These are phyloP conservation scores for Aethionema arabicum DNA, from an alignment of 345 rosid genomes.

Conservation along the genomic window DNA sequence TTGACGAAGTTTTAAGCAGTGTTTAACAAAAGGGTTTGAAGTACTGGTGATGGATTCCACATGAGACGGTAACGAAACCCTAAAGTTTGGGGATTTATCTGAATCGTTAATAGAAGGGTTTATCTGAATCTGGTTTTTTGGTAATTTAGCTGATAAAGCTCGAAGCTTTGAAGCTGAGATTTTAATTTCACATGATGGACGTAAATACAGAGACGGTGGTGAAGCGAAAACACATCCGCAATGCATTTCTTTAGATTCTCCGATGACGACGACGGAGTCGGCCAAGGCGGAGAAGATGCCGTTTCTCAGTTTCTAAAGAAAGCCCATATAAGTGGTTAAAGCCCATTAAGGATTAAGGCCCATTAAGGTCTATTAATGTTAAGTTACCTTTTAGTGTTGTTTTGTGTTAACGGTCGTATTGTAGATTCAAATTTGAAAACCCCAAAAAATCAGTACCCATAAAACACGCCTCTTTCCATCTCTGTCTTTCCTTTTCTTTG, in stretches of 20 bases:
- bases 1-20: conserved; percentile 80
- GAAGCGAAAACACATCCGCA: conserved; percentile 30
- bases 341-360: conserved; percentile 7
- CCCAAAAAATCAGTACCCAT: background rate
- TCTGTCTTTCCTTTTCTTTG: background rate
- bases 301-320: background rate
- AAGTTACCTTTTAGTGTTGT: background rate
- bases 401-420: conserved; percentile 4
- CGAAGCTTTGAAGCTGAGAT: conserved; percentile 17
- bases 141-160: conserved; percentile 28
- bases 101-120: conserved; percentile 12
- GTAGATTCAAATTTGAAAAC: background rate
- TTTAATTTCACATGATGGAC: conserved; percentile 26
- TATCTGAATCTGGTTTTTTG: conserved; percentile 27
- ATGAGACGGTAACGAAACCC: conserved; percentile 44
- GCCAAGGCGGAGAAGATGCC: conserved; percentile 32
- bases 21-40: conserved; percentile 82
- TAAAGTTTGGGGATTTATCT: conserved; percentile 18
- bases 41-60: conserved; percentile 61
- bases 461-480: conserved; percentile 1
- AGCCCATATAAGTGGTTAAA: conserved; percentile 6
- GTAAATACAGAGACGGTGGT: conserved; percentile 6
- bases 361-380: background rate
- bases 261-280: conserved; percentile 14
- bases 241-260: conserved; percentile 31